Evolutionary conservation across 1,139 yeast genomes (phyloP).

Genomic region (Geotrichum klebahnii): DNA sequence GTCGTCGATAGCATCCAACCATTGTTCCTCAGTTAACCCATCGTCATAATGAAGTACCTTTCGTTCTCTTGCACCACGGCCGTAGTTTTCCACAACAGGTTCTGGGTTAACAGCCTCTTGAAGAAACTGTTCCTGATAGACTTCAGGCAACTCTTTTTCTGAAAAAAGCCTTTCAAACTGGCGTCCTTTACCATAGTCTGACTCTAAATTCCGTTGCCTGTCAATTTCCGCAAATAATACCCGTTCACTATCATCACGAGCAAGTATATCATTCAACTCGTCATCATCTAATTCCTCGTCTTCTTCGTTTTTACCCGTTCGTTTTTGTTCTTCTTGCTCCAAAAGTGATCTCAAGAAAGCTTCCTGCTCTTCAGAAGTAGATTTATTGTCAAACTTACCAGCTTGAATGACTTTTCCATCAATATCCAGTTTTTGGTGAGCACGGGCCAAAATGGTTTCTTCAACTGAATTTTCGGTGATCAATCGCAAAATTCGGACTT

Average conservation of each 20-base stretch:
- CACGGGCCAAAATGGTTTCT: slow-evolving; percentile 89
- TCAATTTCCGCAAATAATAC: slow-evolving; percentile 65
- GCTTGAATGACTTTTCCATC: slow-evolving; percentile 99
- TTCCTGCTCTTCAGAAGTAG: slow-evolving; percentile 95
- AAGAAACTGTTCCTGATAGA: slow-evolving; percentile 71
- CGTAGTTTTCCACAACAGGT: slow-evolving; percentile 45
- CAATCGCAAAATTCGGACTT: slow-evolving; percentile 85
- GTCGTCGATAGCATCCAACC: slow-evolving; percentile 68
- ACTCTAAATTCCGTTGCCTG: slow-evolving; percentile 51
- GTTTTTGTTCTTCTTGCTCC: slow-evolving; percentile 67
- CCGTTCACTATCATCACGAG: slow-evolving; percentile 75
- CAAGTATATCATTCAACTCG: slow-evolving; percentile 84
- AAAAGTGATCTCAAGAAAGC: slow-evolving; percentile 79
- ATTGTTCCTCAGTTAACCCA: slow-evolving; percentile 91
- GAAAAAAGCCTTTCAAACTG: slow-evolving; percentile 54
- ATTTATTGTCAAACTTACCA: slow-evolving; percentile 95
- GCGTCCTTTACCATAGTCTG: slow-evolving; percentile 44
- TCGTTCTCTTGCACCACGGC: slow-evolving; percentile 76
- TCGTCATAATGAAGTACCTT: slow-evolving; percentile 82
- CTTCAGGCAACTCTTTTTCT: slow-evolving; percentile 69
- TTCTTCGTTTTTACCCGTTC: slow-evolving; percentile 52
- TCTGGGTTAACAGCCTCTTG: slow-evolving; percentile 29
- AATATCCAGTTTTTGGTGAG: slow-evolving; percentile 88
- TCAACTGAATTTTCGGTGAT: slow-evolving; percentile 93
- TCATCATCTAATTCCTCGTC: slow-evolving; percentile 52